Percentiles rank a stretch among this genome's conserved stretches.
Conservation (phyloP, 1,139 yeast species). For the Saccharomyces pastorianus region DNA sequence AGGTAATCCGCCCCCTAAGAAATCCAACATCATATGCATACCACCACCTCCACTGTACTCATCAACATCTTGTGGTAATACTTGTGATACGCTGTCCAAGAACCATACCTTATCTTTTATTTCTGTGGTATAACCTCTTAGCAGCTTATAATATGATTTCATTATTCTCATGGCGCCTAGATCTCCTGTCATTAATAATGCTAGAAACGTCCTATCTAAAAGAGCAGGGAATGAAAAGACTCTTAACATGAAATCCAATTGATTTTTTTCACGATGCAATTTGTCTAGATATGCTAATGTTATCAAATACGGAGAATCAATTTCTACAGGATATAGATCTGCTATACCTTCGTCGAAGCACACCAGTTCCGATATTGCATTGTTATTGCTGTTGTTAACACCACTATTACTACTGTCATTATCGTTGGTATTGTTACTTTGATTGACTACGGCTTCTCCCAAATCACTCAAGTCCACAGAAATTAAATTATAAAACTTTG, state of each 20-base stretch:
- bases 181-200: slow-evolving; percentile 79
- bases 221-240: slow-evolving; percentile 92
- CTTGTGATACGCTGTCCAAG: slow-evolving; percentile 82
- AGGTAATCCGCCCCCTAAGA: slow-evolving; percentile 68
- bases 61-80: slow-evolving; percentile 76
- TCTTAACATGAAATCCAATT: slow-evolving; percentile 76
- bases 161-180: slow-evolving; percentile 81
- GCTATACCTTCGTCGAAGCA: slow-evolving; percentile 83
- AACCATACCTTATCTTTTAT: slow-evolving; percentile 92
- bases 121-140: slow-evolving; percentile 74
- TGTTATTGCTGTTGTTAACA: slow-evolving; percentile 34
- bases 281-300: slow-evolving; percentile 83
- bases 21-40: slow-evolving; percentile 84
- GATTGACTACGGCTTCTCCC: slow-evolving; percentile 53
- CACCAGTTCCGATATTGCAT: slow-evolving; percentile 49
- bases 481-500: slow-evolving; percentile 64
- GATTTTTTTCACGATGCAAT: slow-evolving; percentile 70
- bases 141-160: slow-evolving; percentile 75
- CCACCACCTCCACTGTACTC: slow-evolving; percentile 84
- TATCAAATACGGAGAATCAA: slow-evolving; percentile 74
- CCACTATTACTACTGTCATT: background rate
- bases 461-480: slow-evolving; percentile 70
- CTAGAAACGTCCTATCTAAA: slow-evolving; percentile 68
- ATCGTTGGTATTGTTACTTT: background rate
- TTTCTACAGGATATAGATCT: slow-evolving; percentile 78